phyloP scores from a whole-genome alignment of 495 filamentous ascomycete genomes.

The Staphylotrichum longicolle region DNA sequence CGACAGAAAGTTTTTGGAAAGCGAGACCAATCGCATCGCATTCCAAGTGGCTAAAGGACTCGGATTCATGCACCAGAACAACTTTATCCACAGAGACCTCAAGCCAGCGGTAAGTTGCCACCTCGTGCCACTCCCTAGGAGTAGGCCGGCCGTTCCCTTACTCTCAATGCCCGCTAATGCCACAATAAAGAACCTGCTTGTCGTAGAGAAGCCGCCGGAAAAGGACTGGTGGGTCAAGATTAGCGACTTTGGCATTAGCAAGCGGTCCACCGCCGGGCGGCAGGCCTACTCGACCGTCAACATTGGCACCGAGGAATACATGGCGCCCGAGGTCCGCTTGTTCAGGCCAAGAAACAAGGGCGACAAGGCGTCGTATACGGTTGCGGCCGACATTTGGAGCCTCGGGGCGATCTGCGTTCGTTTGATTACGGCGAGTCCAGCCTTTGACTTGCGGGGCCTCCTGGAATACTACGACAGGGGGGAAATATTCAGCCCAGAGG shows the following conservation, averaged over 20 bases:
- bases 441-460: no score
- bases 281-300: neutral
- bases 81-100: neutral
- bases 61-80: neutral
- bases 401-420: no score
- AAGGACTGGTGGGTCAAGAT: neutral
- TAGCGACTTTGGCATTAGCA: neutral
- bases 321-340: neutral
- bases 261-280: neutral
- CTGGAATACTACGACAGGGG: no score
- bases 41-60: slow-evolving; percentile 9
- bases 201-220: neutral
- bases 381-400: no score
- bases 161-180: no score
- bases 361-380: no score
- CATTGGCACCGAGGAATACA: neutral
- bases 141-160: neutral
- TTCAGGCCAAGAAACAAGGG: no score
- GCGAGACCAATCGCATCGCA: no score
- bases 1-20: no score
- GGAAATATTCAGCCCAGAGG: no score
- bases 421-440: no score
- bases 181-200: neutral
- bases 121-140: no score
- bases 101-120: neutral